These are phyloP conservation scores for Paxillus rubicundulus DNA, from an alignment of 768 basidiomycete species.

Conservation along the genomic window DNA sequence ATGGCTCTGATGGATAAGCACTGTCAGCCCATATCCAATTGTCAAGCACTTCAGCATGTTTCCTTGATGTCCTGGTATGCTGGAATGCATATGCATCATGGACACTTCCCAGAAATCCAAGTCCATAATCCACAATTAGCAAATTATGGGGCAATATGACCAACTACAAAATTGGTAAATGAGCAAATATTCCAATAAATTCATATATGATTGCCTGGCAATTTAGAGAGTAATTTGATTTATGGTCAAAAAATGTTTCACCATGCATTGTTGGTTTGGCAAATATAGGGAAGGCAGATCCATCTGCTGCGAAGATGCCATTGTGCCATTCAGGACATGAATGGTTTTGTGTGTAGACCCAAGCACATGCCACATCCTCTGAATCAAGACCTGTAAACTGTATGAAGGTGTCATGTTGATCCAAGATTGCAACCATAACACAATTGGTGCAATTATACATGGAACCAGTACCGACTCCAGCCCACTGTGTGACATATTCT, in stretches of 20 bases:
- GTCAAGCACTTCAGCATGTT: neutral
- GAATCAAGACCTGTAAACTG: neutral
- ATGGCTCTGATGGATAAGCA: neutral
- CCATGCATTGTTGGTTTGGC: conserved; percentile 5
- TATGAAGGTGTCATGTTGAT: neutral
- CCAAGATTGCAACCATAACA: neutral
- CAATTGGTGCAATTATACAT: neutral
- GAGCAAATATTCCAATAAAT: neutral
- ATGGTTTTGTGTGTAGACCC: neutral
- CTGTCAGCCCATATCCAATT: conserved; percentile 9
- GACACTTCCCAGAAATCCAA: conserved; percentile 3
- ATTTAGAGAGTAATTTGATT: conserved; percentile 17
- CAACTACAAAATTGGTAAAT: neutral
- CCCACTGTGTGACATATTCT: conserved; percentile 3
- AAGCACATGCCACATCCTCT: neutral
- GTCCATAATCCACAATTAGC: conserved; percentile 8
- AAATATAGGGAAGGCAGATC: conserved; percentile 7
- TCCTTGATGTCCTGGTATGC: neutral
- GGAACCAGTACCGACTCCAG: neutral
- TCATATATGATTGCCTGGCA: conserved; percentile 10
- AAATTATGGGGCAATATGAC: conserved; percentile 10
- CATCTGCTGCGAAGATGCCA: conserved; percentile 7
- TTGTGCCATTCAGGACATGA: conserved; percentile 2
- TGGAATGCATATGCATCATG: conserved; percentile 3
- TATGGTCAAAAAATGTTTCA: conserved; percentile 15